phyloP scores from a whole-genome alignment of 805 yeast genomes.

The Danielia oregonensis region DNA sequence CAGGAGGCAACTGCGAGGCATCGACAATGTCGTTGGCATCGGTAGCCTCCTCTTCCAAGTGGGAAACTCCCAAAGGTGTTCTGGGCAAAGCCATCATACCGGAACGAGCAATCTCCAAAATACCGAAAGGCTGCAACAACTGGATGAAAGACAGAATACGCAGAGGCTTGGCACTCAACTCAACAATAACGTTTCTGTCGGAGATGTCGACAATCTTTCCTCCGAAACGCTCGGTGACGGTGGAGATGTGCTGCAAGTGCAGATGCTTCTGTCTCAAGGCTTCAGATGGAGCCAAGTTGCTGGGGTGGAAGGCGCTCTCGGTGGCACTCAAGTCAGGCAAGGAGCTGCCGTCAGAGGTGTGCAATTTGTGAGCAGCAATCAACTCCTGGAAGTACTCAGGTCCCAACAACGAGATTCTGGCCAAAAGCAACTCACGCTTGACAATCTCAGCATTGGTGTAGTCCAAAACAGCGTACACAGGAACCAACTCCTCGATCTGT shows the following conservation, averaged over 20 bases:
- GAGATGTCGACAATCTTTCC: slow-evolving; percentile 90
- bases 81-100: slow-evolving; percentile 99
- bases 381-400: slow-evolving; percentile 98
- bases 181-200: slow-evolving; percentile 91
- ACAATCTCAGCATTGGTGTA: slow-evolving; percentile 88
- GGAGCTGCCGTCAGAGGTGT: slow-evolving; percentile 35
- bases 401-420: slow-evolving; percentile 89
- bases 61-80: slow-evolving; percentile 69
- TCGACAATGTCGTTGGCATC: slow-evolving; percentile 75
- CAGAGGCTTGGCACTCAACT: slow-evolving; percentile 89
- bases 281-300: slow-evolving; percentile 83
- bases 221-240: slow-evolving; percentile 81
- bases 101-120: slow-evolving; percentile 91
- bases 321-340: slow-evolving; percentile 42
- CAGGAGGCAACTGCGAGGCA: slow-evolving; percentile 90
- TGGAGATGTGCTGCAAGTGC: slow-evolving; percentile 81
- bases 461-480: slow-evolving; percentile 96
- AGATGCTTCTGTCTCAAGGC: slow-evolving; percentile 90
- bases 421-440: slow-evolving; percentile 84
- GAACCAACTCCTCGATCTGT: slow-evolving; percentile 96
- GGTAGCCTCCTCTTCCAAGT: slow-evolving; percentile 44
- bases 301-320: slow-evolving; percentile 71
- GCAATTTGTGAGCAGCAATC: slow-evolving; percentile 73
- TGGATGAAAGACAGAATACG: slow-evolving; percentile 84
- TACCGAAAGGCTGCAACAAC: slow-evolving; percentile 92